Evolutionary conservation across 2,329 filamentous ascomycete species (phyloP).

Genomic region (Pestalotiopsis sp.): DNA sequence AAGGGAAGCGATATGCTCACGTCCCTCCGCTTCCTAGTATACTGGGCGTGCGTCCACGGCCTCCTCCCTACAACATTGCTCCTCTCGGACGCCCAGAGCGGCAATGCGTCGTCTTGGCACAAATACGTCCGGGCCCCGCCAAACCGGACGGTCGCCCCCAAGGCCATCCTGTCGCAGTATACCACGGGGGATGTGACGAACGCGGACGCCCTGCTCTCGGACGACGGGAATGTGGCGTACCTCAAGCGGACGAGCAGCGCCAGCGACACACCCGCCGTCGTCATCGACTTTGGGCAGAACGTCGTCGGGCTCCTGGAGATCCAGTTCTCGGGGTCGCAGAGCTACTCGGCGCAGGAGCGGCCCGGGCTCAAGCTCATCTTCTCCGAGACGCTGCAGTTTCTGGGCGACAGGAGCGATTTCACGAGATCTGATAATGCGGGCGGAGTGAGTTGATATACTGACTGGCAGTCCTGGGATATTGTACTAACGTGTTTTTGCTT

Average conservation of each 20-base stretch:
- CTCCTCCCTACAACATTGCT: neutral
- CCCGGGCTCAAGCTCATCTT: slow-evolving; percentile 49
- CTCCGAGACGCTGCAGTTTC: slow-evolving; percentile 48
- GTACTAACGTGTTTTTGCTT: slow-evolving; percentile 14
- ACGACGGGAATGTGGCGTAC: slow-evolving; percentile 27
- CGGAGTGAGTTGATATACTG: too few relatives aligned
- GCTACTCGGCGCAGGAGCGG: slow-evolving; percentile 20
- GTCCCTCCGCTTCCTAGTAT: neutral
- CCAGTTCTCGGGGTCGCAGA: slow-evolving; percentile 38
- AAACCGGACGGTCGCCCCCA: slow-evolving; percentile 31
- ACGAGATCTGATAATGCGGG: slow-evolving; percentile 45
- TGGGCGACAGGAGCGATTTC: slow-evolving; percentile 48
- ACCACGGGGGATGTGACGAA: slow-evolving; percentile 41
- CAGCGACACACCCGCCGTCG: slow-evolving; percentile 35
- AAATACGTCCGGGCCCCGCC: slow-evolving; percentile 40
- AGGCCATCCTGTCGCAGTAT: slow-evolving; percentile 30
- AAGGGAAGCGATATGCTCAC: slow-evolving; percentile 7
- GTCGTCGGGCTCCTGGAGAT: slow-evolving; percentile 45
- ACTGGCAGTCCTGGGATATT: too few relatives aligned
- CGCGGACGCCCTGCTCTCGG: slow-evolving; percentile 33
- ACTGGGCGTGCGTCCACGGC: slow-evolving; percentile 12
- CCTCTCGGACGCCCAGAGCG: neutral
- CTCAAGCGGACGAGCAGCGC: slow-evolving; percentile 26
- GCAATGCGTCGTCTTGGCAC: slow-evolving; percentile 34
- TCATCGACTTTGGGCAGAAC: slow-evolving; percentile 53